Evolutionary conservation across 2,329 filamentous ascomycete species (phyloP).

Genomic region (Colletotrichum orbiculare): DNA sequence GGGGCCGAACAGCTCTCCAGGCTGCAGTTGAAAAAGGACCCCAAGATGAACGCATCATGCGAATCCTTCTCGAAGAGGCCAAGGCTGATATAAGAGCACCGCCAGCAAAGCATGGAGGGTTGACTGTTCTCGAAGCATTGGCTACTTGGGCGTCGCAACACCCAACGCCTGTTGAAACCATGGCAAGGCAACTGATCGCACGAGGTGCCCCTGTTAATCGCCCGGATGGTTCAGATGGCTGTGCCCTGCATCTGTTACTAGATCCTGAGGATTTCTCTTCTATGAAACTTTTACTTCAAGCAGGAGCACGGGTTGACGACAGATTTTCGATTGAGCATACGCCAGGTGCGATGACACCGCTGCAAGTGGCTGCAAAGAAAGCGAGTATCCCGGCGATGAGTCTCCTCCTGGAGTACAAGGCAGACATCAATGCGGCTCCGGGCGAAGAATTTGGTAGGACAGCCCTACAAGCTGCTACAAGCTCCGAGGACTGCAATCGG

Average conservation of each 20-base stretch:
- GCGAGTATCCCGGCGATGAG: neutral
- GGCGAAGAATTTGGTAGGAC: neutral
- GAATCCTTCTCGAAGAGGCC: neutral
- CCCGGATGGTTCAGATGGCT: neutral
- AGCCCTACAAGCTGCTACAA: neutral
- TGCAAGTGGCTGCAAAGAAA: neutral
- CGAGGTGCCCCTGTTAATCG: neutral
- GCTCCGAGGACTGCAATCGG: fast-evolving
- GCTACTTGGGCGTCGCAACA: neutral
- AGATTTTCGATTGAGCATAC: neutral
- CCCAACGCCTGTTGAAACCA: too few relatives aligned
- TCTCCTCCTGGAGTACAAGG: neutral
- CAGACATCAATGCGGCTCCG: neutral
- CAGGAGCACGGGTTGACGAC: neutral
- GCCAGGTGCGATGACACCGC: neutral
- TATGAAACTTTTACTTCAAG: neutral
- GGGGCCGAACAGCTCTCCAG: constrained; percentile 7
- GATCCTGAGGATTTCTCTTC: neutral
- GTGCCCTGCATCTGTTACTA: neutral
- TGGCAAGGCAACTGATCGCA: neutral
- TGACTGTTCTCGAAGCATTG: neutral
- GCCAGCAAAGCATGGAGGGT: neutral
- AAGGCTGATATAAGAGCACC: neutral
- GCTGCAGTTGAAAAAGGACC: neutral
- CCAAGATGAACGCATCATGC: neutral